phyloP scores from a whole-genome alignment of 1,284 basidiomycete genomes.

The Puccinia coronata region DNA sequence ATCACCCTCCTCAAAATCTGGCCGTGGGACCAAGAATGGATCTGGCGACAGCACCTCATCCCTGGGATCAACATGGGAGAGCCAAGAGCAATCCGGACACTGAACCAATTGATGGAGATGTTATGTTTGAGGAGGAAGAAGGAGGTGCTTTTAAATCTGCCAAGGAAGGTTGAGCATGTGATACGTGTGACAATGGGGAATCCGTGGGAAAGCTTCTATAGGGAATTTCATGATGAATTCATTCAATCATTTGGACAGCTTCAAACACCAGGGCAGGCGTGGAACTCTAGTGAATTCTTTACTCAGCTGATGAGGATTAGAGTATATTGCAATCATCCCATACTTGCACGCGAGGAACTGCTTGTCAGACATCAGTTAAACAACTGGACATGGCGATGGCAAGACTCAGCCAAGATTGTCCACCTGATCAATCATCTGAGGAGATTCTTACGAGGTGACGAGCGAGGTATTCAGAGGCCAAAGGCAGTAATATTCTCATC shows the following conservation, averaged over 20 bases:
- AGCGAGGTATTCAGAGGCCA: not conserved
- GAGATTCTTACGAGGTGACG: not conserved
- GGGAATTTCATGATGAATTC: not conserved
- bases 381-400: conserved; percentile 18
- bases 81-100: not conserved
- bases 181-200: conserved; percentile 2
- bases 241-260: not conserved
- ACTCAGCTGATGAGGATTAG: not conserved
- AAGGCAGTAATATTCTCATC: conserved; percentile 12
- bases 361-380: not conserved
- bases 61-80: not conserved
- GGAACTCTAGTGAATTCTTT: conserved; percentile 2
- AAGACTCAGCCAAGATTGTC: not conserved
- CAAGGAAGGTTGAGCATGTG: not conserved
- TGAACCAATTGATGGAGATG: conserved; percentile 1
- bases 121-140: conserved; percentile 21
- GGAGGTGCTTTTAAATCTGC: conserved; percentile 12
- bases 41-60: not conserved
- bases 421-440: not conserved
- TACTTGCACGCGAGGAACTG: not conserved
- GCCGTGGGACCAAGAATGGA: conserved; percentile 8
- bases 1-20: not conserved
- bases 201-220: not conserved
- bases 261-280: not conserved
- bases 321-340: conserved; percentile 4